Evolutionary conservation across 139 green algal genomes (phyloP).

Genomic region (Chlamydomonas sp.): DNA sequence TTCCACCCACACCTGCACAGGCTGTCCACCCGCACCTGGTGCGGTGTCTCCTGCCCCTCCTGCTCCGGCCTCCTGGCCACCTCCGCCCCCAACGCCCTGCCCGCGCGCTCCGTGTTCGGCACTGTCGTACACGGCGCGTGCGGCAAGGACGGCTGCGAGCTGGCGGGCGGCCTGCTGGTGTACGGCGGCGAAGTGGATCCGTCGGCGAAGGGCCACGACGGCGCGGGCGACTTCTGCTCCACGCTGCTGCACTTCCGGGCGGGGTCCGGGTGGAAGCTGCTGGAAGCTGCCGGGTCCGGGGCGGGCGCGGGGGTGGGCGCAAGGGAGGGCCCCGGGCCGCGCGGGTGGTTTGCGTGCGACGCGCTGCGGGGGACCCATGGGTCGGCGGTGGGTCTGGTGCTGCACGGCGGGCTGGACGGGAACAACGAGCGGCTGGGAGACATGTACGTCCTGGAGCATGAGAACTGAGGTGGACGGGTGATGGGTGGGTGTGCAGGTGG

Average conservation of each 20-base stretch:
- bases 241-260: slow-evolving; percentile 11
- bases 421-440: slow-evolving; percentile 58
- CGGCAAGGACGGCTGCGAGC: slow-evolving; percentile 11
- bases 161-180: slow-evolving; percentile 39
- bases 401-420: slow-evolving; percentile 59
- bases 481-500: too few species aligned
- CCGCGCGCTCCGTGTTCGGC: slow-evolving; percentile 58
- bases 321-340: slow-evolving; percentile 27
- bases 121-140: slow-evolving; percentile 37
- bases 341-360: slow-evolving; percentile 57
- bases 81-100: neutral
- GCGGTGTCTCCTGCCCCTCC: slow-evolving; percentile 2
- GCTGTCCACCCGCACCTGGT: slow-evolving; percentile 39
- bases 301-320: neutral
- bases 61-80: slow-evolving; percentile 36
- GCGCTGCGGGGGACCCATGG: neutral
- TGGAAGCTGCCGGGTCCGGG: neutral
- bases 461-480: neutral
- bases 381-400: slow-evolving; percentile 17
- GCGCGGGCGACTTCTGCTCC: slow-evolving; percentile 59
- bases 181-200: slow-evolving; percentile 73
- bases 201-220: slow-evolving; percentile 57
- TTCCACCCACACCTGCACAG: too few species aligned
- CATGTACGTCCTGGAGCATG: slow-evolving; percentile 45
- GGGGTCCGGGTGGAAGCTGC: neutral